These are phyloP conservation scores for Pilobolus umbonatus DNA, from an alignment of 192 early-diverging fungal genomes.

Conservation along the genomic window DNA sequence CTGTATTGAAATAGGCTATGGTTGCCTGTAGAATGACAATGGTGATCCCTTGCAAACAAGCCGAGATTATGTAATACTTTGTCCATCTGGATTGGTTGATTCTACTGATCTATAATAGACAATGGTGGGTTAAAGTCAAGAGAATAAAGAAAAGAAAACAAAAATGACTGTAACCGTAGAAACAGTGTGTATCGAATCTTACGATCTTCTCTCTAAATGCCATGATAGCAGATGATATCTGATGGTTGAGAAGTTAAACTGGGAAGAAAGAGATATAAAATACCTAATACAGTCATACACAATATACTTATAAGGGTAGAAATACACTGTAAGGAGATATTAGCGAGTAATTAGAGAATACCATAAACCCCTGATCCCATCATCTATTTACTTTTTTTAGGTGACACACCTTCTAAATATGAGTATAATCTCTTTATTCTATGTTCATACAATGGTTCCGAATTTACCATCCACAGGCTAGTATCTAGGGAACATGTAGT, in stretches of 20 bases:
- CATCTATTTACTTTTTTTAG: neutral
- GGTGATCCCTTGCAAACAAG: conserved; percentile 28
- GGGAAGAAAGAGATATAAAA: conserved; percentile 1
- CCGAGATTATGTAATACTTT: conserved; percentile 18
- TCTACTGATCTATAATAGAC: conserved; percentile 16
- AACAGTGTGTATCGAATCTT: neutral
- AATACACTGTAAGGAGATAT: too few species aligned
- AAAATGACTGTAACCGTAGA: neutral
- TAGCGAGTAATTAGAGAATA: too few species aligned
- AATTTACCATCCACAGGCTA: too few species aligned
- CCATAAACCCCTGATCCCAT: too few species aligned
- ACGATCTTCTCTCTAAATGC: conserved; percentile 3
- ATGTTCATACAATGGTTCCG: neutral
- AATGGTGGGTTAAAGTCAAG: neutral
- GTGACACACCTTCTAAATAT: neutral
- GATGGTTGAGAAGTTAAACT: neutral
- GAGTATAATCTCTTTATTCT: neutral
- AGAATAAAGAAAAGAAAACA: neutral
- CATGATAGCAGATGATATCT: neutral
- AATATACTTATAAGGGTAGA: neutral
- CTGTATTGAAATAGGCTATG: conserved; percentile 31
- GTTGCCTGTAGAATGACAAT: conserved; percentile 24
- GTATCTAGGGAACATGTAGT: too few species aligned
- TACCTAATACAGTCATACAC: neutral
- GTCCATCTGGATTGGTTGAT: conserved; percentile 29